phyloP scores from a whole-genome alignment of 257 asterid genomes.

The Henckelia pumila region DNA sequence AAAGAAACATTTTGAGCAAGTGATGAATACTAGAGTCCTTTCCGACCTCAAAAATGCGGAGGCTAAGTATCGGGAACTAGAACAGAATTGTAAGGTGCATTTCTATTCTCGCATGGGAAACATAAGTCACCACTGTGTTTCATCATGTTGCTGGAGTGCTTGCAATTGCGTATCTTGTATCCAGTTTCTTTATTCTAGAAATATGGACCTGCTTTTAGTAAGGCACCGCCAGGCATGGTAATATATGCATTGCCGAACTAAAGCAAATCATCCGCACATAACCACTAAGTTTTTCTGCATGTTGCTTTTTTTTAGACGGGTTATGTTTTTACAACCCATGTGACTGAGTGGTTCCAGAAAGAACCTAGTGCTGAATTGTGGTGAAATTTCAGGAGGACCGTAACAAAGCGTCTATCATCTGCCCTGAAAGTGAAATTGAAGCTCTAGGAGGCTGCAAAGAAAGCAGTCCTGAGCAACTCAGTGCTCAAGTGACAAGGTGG shows the following conservation, averaged over 20 bases:
- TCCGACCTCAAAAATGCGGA: slow-evolving; percentile 51
- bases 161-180: neutral
- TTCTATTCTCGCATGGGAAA: slow-evolving; percentile 25
- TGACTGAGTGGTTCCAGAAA: slow-evolving; percentile 19
- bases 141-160: slow-evolving; percentile 12
- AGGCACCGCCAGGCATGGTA: slow-evolving; percentile 8
- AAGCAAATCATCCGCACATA: slow-evolving; percentile 6
- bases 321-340: neutral
- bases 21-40: slow-evolving; percentile 54
- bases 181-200: slow-evolving; percentile 21
- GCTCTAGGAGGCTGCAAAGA: slow-evolving; percentile 59
- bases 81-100: slow-evolving; percentile 61
- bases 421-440: slow-evolving; percentile 78
- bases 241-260: slow-evolving; percentile 1
- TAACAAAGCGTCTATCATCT: slow-evolving; percentile 68
- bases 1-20: slow-evolving; percentile 54
- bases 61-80: slow-evolving; percentile 53
- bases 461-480: slow-evolving; percentile 68
- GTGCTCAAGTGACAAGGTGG: slow-evolving; percentile 56
- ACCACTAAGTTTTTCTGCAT: neutral
- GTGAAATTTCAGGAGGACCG: slow-evolving; percentile 55
- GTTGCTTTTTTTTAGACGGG: neutral
- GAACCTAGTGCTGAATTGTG: slow-evolving; percentile 25
- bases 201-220: neutral
- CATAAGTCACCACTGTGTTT: slow-evolving; percentile 18